These are phyloP conservation scores for Quercus parvula DNA, from an alignment of 306 rosid species.

Conservation along the genomic window DNA sequence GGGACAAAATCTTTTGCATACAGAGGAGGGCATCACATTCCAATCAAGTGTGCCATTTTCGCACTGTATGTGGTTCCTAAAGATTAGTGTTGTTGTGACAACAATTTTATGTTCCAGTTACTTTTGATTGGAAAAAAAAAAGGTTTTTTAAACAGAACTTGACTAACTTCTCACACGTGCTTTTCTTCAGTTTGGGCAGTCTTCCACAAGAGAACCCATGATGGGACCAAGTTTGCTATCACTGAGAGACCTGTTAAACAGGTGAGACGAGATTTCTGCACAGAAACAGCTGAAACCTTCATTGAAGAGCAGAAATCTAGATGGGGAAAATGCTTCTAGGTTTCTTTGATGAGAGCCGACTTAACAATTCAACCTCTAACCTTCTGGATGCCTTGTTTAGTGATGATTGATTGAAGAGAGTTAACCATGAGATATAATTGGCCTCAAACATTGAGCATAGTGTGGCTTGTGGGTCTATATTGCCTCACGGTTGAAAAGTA, in stretches of 20 bases:
- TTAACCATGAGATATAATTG: slow-evolving; percentile 11
- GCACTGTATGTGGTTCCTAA: neutral
- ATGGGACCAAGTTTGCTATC: slow-evolving; percentile 81
- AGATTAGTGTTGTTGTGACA: neutral
- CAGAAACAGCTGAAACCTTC: slow-evolving; percentile 54
- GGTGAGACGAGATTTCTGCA: slow-evolving; percentile 51
- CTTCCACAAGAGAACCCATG: slow-evolving; percentile 76
- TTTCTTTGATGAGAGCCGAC: slow-evolving; percentile 66
- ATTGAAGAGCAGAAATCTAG: slow-evolving; percentile 72
- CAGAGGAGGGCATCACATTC: neutral
- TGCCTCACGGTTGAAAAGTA: slow-evolving; percentile 14
- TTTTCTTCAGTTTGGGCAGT: slow-evolving; percentile 89
- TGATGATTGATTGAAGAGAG: slow-evolving; percentile 35
- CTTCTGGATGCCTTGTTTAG: slow-evolving; percentile 71
- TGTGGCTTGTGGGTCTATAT: slow-evolving; percentile 12
- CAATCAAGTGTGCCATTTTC: neutral
- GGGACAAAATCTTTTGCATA: neutral
- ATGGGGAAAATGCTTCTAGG: slow-evolving; percentile 58
- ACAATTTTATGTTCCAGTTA: neutral
- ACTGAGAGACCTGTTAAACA: slow-evolving; percentile 76
- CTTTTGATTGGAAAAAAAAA: neutral
- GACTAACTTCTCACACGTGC: slow-evolving; percentile 6
- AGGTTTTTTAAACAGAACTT: neutral
- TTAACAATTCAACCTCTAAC: slow-evolving; percentile 61
- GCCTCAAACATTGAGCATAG: slow-evolving; percentile 11